phyloP scores from a whole-genome alignment of 257 asterid species.

The Solanum arcanum region DNA sequence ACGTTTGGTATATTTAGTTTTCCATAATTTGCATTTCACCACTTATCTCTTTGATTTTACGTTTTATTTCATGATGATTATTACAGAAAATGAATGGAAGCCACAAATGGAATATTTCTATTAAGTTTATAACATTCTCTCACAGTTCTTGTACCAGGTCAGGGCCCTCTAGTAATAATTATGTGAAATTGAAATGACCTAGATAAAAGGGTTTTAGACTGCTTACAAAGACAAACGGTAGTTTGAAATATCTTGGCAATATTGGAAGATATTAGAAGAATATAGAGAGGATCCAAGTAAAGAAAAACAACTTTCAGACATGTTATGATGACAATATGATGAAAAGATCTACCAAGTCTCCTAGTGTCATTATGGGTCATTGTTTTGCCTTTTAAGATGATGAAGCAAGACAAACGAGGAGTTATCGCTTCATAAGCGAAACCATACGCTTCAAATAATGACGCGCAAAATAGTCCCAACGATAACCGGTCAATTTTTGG shows the following conservation, averaged over 20 bases:
- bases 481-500: not conserved
- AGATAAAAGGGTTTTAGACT: not conserved
- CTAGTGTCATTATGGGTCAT: not conserved
- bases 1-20: not conserved
- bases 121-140: not conserved
- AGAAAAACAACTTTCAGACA: not conserved
- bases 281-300: not conserved
- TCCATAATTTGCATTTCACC: not conserved
- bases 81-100: not conserved
- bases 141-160: not conserved
- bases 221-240: not conserved
- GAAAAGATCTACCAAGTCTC: not conserved
- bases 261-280: not conserved
- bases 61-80: not conserved
- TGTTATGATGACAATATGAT: not conserved
- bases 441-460: not conserved
- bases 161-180: not conserved
- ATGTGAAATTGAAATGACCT: not conserved
- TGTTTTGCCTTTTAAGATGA: not conserved
- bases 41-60: not conserved
- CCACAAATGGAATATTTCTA: not conserved
- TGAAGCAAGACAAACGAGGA: not conserved
- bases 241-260: not conserved
- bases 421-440: not conserved
- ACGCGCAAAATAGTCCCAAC: not conserved